These are phyloP conservation scores for Cubamyces sp. DNA, from an alignment of 768 basidiomycete genomes.

Conservation along the genomic window DNA sequence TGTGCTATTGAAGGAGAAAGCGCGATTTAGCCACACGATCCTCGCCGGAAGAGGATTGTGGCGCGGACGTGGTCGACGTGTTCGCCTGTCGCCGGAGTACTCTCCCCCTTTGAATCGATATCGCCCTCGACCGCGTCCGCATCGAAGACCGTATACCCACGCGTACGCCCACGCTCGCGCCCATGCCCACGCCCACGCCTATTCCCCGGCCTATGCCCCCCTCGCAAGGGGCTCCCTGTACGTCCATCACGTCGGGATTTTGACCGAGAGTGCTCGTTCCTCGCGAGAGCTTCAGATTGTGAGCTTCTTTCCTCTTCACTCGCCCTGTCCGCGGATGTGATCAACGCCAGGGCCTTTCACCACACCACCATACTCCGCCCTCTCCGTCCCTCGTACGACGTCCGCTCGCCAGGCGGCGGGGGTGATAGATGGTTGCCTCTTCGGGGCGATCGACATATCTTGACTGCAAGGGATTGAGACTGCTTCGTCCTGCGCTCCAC, in stretches of 20 bases:
- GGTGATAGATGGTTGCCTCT: neutral
- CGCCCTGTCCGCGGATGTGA: neutral
- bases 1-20: neutral
- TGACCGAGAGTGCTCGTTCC: neutral
- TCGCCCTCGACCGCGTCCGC: neutral
- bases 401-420: neutral
- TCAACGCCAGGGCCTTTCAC: neutral
- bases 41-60: constrained; percentile 21
- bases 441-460: neutral
- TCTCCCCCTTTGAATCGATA: too few relatives aligned
- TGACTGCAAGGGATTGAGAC: neutral
- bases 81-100: neutral
- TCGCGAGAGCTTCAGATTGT: neutral
- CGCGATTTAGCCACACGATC: constrained; percentile 10
- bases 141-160: too few relatives aligned
- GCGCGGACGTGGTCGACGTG: constrained; percentile 9
- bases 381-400: neutral
- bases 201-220: neutral
- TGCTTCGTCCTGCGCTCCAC: neutral
- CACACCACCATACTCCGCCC: too few relatives aligned
- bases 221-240: neutral
- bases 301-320: neutral
- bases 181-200: neutral
- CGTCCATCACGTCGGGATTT: neutral
- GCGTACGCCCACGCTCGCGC: neutral